Base-by-base conservation (phyloP, 169 alveolate genomes). In the Plasmodium inui region DNA sequence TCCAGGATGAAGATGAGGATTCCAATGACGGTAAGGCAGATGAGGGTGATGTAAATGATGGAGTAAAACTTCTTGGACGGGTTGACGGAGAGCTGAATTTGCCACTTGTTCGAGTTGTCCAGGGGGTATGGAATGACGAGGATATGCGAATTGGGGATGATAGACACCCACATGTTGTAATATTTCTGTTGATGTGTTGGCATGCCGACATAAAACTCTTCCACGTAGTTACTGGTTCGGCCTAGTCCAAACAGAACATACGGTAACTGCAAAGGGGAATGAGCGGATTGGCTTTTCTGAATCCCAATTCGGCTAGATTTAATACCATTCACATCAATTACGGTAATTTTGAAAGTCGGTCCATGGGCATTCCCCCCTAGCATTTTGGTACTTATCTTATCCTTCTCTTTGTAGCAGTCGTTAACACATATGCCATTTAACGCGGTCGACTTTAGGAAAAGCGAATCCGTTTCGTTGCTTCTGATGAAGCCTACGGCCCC, bases 211-310 rank as follows among this genome's bases (percentile, higher is more conserved):
- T 96, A 96, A 39, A 97, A 93, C 89, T 97, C 98, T 88, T 97
- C 98, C 41, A 97, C 97, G 83, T 97, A 97, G 93, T 97, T 97
- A 88, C 97, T 97, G 14, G 98, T 97, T 88, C 96, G 93, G 3
- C 98, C 98, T 95, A 97, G 81, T 34, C 98, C 97, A 90, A 92
- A 88, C 34, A 95, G 7, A 7, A 95, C 96, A 53, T 91, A 95
- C 7, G 97, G 97, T 26, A 91, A 70, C 67, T 95, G 97, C 37
- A 95, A 71, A 12, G 93, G 93, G 61, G 80, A 84, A 28, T 92
- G 94, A 1, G 95, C 95, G 30, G 97, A 95, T n/a, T 89, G 95
- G 19, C 96, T 88, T 83, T 92, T 82, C 61, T 95, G 97, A 3
- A 94, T 78, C 6, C 96, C 96, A 22, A 92, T 92, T 83, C 94